A percentile compares a stretch with the other conserved stretches of the same genome.
Evolutionary conservation across 2,329 filamentous ascomycete genomes (phyloP).

Genomic region (Diaporthe longicolla): DNA sequence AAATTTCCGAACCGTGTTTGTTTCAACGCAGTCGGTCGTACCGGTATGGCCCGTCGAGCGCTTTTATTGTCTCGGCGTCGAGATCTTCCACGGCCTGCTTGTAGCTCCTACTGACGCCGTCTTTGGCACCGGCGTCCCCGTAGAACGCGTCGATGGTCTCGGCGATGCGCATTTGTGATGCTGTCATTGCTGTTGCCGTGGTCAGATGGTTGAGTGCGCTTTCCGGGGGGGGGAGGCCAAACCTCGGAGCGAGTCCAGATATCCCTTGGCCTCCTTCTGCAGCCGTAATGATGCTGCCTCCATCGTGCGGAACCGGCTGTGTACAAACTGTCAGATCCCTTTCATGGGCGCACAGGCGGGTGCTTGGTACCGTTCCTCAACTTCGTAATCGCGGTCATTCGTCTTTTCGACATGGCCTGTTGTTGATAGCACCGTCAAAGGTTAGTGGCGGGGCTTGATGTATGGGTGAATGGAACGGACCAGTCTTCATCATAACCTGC

Average conservation of each 20-base stretch:
- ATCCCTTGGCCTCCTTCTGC: slow-evolving; percentile 98
- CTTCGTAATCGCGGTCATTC: slow-evolving; percentile 98
- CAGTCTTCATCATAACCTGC: slow-evolving; percentile 99
- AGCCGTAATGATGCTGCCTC: slow-evolving; percentile 91
- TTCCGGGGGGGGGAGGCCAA: slow-evolving; percentile 42
- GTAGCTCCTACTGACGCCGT: slow-evolving; percentile 96
- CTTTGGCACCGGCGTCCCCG: slow-evolving; percentile 92
- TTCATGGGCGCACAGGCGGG: neutral
- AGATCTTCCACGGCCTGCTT: slow-evolving; percentile 98
- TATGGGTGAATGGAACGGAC: slow-evolving; percentile 58
- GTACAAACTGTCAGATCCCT: slow-evolving; percentile 41
- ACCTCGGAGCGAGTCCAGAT: slow-evolving; percentile 95
- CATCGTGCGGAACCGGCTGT: slow-evolving; percentile 97
- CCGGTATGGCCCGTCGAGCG: slow-evolving; percentile 95
- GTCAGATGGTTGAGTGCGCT: neutral
- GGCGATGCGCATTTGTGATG: slow-evolving; percentile 98
- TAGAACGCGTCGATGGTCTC: slow-evolving; percentile 99
- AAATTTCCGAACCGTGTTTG: neutral
- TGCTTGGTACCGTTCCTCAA: slow-evolving; percentile 82
- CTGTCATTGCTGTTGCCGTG: slow-evolving; percentile 84
- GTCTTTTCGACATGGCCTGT: slow-evolving; percentile 96
- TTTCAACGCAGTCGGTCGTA: slow-evolving; percentile 51
- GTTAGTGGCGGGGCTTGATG: slow-evolving; percentile 2
- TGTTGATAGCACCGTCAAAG: slow-evolving; percentile 54
- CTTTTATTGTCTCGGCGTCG: slow-evolving; percentile 98